Base-by-base conservation (phyloP, 2,329 filamentous ascomycete species). In the Trichophyton benhamiae region DNA sequence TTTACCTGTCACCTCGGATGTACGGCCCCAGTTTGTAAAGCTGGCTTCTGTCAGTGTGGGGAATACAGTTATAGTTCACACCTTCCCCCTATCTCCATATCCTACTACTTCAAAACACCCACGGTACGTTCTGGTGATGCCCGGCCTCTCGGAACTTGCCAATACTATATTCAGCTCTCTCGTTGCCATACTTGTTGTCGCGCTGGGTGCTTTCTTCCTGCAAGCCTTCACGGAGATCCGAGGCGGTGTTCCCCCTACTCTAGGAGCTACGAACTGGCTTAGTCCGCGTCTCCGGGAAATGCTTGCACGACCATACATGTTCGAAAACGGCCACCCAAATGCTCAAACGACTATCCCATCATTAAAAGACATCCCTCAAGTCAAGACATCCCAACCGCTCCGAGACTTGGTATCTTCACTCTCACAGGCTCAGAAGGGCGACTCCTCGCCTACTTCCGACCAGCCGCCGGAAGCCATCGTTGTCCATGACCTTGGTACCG, bases 1-100 rank as follows among this genome's bases (percentile, higher is more conserved):
- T 3, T 69, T 76, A 58, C 72, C 82, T n/a, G 77, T 80, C 64
- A 76, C 74, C 2, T 70, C 77, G 67, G 72, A 76, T 60, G 76
- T 75, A 58, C 69, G 72, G 42, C 78, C 82, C 15, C 81, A 85
- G 67, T 83, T 83, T 68, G 77, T 95, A 66, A 89, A 88, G 67
- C 82, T 96, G 2, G 91, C 89, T 33, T 91, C 88, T 55, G 87
- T 89, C 46, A 90, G 87, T 57, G 85, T 95, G 67, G 87, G 85
- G 63, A 91, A 91, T 71, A 88, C 85, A 0, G 83, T 91, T 46
- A 84, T 87, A 33, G 85, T 95, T 27, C 89, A 95, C 73, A 87
- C 84, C 44, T 85, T 96, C 64, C 85, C 89, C 0, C 80, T 96
- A 4, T 71, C 75, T 3, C 75, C 75, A 8, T 72, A 71, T 38